phyloP scores from a whole-genome alignment of 1,284 basidiomycete species.

The Rhodofomes roseus region DNA sequence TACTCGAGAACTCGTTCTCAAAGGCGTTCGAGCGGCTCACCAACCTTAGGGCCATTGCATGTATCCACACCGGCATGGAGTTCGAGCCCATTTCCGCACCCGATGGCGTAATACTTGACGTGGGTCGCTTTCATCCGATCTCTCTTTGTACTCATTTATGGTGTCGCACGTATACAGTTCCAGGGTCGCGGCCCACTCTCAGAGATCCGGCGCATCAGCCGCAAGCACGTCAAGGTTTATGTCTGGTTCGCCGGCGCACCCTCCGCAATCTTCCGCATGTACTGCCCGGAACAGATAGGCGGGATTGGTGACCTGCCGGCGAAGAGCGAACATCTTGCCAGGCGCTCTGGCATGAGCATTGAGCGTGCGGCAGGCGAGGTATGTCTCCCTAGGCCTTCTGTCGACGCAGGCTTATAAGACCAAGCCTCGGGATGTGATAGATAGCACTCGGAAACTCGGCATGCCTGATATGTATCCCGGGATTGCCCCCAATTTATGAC shows the following conservation, averaged over 20 bases:
- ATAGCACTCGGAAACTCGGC: not conserved
- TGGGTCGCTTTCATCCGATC: not conserved
- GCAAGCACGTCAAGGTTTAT: conserved; percentile 2
- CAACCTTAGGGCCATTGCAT: conserved; percentile 4
- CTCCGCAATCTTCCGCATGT: not conserved
- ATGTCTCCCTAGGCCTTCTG: not conserved
- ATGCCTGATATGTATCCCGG: not conserved
- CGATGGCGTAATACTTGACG: conserved; percentile 11
- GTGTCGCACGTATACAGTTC: not conserved
- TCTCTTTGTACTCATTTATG: not conserved
- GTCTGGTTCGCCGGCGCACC: conserved; percentile 3
- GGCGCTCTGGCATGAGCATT: conserved; percentile 1
- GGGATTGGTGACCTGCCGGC: not conserved
- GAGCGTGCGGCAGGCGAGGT: conserved; percentile 4
- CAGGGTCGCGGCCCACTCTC: not conserved
- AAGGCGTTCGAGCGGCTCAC: conserved; percentile 7
- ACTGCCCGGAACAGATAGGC: conserved; percentile 2
- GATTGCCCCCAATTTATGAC: not conserved
- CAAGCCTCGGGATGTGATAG: not conserved
- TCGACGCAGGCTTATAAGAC: not conserved
- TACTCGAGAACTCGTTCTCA: conserved; percentile 4
- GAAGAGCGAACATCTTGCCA: not conserved
- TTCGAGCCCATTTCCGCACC: conserved; percentile 6
- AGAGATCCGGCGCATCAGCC: not conserved
- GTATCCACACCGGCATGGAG: conserved; percentile 3